Evolutionary conservation across 2,329 filamentous ascomycete species (phyloP), one percentile per base, ranked within the genome.

Genomic region (Fusarium sp.): DNA sequence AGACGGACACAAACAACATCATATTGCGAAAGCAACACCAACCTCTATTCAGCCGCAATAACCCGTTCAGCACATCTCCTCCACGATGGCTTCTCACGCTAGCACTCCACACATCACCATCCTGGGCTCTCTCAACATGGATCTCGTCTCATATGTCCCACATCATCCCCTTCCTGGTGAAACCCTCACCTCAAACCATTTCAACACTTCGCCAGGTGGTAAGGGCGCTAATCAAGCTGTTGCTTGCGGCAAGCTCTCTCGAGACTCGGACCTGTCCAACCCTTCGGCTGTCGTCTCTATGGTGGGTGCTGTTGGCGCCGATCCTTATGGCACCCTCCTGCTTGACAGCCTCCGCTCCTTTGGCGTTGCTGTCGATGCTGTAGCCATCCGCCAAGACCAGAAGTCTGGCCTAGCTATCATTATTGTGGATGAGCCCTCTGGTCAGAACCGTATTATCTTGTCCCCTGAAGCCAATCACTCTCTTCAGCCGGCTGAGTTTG

Each of bases 161-260:
- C 93, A 95, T 71, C 90, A 97, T 71, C 95, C 96, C 3, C 84
- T 87, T 3, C 91, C 92, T 2, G 96, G 95, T 74, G 95, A 99
- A 83, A 98, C 95, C 5, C 87, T 98, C 56, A 95, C 93, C 5
- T 89, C 94, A 52, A 90, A 86, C 72, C 90, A 90, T 25, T 97
- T 97, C 83, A 88, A 88, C 78, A 94, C 92, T 39, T 94, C 93
- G 46, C 91, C 93, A 35, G 96, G 95, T 76, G 95, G 96, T 63
- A 99, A 99, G 84, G 95, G 95, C 72, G 94, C 95, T 68, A 98
- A 98, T 85, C 95, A 98, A 84, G 95, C 94, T 66, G 93, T 97
- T 62, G 94, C 94, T 29, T 94, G 92, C 83, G 93, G 92, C 55
- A 93, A 95, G 71, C 89, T 97, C 55, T 96, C 93, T 2, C 88